Evolutionary conservation across 2,329 filamentous ascomycete species (phyloP).

Genomic region (Cladosporium velox): DNA sequence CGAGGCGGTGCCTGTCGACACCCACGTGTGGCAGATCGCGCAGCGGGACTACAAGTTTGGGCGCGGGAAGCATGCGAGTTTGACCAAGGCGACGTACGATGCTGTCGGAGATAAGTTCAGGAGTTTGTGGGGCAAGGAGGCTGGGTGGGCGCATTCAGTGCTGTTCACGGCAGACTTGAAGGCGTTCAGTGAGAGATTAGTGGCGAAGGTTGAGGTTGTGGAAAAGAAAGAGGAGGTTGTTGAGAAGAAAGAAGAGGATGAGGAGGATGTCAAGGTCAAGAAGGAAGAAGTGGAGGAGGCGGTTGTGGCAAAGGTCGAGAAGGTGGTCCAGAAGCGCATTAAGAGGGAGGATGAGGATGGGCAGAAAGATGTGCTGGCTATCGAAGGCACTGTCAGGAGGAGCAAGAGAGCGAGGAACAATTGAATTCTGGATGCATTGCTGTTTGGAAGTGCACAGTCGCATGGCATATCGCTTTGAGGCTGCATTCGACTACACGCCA

Average conservation of each 20-base stretch:
- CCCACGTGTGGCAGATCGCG: slow-evolving; percentile 98
- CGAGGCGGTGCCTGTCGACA: slow-evolving; percentile 93
- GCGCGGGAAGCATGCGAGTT: slow-evolving; percentile 75
- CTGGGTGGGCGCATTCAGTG: slow-evolving; percentile 97
- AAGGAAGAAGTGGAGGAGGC: slow-evolving; percentile 28
- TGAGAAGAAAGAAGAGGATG: slow-evolving; percentile 32
- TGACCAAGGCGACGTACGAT: slow-evolving; percentile 87
- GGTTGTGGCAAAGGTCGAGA: slow-evolving; percentile 38
- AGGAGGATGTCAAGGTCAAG: slow-evolving; percentile 23
- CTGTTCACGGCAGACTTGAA: slow-evolving; percentile 91
- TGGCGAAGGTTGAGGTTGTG: slow-evolving; percentile 53
- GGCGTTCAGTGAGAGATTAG: slow-evolving; percentile 72
- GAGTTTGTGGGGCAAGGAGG: slow-evolving; percentile 85
- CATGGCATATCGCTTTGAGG: neutral
- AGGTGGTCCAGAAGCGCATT: slow-evolving; percentile 41
- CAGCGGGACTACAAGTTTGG: slow-evolving; percentile 94
- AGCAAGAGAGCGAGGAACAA: slow-evolving; percentile 37
- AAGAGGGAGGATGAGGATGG: slow-evolving; percentile 45
- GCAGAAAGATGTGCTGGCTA: slow-evolving; percentile 42
- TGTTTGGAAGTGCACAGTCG: neutral
- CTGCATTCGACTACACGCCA: too few species aligned
- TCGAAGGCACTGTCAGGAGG: slow-evolving; percentile 42
- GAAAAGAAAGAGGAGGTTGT: slow-evolving; percentile 36
- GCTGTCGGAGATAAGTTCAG: slow-evolving; percentile 89
- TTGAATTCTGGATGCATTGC: neutral